Conservation (phyloP, 1,284 basidiomycete species). For the Cryptococcus amylolentus region DNA sequence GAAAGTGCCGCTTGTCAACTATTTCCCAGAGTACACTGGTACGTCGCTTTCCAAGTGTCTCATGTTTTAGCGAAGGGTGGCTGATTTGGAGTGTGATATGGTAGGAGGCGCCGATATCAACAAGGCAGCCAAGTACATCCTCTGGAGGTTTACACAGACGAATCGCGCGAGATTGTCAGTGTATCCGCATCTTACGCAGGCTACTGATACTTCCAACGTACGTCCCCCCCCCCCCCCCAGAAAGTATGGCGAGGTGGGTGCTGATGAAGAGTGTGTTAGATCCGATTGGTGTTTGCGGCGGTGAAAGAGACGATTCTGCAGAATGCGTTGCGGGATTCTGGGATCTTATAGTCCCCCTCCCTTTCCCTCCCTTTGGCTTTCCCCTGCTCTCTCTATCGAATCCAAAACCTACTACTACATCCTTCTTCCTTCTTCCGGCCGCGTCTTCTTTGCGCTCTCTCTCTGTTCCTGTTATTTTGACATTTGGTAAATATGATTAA, state of each 20-base stretch:
- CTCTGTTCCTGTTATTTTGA: background rate
- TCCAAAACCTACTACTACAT: background rate
- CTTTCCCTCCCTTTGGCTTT: too few species aligned
- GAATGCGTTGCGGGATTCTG: constrained; percentile 49
- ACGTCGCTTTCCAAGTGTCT: constrained; percentile 1
- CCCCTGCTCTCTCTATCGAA: background rate
- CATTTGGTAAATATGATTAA: background rate
- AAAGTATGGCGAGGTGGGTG: background rate
- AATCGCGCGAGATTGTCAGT: constrained; percentile 84
- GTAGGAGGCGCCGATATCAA: constrained; percentile 84
- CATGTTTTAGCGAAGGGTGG: too few species aligned
- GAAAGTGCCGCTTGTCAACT: constrained; percentile 77
- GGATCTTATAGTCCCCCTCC: constrained; percentile 39
- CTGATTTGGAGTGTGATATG: too few species aligned
- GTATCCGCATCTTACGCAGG: constrained; percentile 75
- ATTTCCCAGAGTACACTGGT: constrained; percentile 89
- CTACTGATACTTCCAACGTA: constrained; percentile 63
- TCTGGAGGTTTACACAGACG: constrained; percentile 95
- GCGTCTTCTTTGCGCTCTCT: background rate
- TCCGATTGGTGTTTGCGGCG: constrained; percentile 89
- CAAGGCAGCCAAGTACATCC: constrained; percentile 95
- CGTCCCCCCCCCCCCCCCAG: constrained; percentile 44
- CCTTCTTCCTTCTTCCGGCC: background rate
- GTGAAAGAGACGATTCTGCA: constrained; percentile 97
- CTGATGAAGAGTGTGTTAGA: constrained; percentile 30